phyloP scores from a whole-genome alignment of 495 filamentous ascomycete genomes.

The Niebla homalea region DNA sequence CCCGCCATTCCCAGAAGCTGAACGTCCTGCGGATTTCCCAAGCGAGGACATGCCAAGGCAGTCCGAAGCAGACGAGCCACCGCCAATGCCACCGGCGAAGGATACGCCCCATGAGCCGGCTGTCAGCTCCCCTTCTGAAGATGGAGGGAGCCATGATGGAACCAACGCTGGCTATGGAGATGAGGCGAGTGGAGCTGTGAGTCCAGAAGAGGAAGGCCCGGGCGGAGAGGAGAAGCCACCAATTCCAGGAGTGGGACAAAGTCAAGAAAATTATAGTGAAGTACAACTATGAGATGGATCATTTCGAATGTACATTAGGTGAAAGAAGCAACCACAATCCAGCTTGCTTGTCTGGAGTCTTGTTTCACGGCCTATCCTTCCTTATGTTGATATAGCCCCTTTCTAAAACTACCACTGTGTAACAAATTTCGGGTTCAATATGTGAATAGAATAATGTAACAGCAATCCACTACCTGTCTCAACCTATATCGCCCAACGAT shows the following conservation, averaged over 20 bases:
- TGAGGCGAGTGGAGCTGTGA: not conserved
- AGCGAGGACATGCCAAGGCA: not conserved
- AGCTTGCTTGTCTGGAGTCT: too few species aligned
- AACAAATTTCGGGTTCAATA: too few species aligned
- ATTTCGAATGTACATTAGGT: not conserved
- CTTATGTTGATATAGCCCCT: too few species aligned
- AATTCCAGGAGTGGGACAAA: not conserved
- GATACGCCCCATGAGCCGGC: constrained; percentile 1
- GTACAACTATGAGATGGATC: constrained; percentile 1
- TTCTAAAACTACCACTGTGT: too few species aligned
- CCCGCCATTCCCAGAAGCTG: not conserved
- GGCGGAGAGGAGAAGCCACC: not conserved
- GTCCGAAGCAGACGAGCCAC: not conserved
- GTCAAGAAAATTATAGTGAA: constrained; percentile 6
- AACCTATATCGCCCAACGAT: too few species aligned
- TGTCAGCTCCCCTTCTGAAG: not conserved
- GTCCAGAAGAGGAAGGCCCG: constrained; percentile 3
- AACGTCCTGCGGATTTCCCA: not conserved
- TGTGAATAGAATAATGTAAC: too few species aligned
- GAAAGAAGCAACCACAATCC: not conserved
- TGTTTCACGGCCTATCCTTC: too few species aligned
- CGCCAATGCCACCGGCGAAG: constrained; percentile 9
- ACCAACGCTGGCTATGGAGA: constrained; percentile 2
- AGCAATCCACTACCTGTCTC: too few species aligned
- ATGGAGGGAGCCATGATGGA: not conserved